Evolutionary conservation across 805 yeast species (phyloP).

Genomic region (Lachancea waltii): DNA sequence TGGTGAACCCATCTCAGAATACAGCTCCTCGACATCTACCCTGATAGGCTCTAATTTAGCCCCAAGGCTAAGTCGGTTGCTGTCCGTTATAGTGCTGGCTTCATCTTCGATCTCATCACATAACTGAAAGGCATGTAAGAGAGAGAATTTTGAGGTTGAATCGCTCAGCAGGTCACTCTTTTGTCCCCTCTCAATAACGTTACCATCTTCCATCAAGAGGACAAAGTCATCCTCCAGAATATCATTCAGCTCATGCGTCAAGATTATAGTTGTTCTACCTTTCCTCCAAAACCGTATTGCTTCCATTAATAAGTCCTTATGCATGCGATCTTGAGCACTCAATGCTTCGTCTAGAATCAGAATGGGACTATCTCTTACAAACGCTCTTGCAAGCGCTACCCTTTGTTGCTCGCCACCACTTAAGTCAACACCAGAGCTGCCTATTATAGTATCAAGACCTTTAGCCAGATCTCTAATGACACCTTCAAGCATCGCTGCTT

Average conservation of each 20-base stretch:
- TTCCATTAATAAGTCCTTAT: conserved; percentile 41
- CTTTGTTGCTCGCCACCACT: conserved; percentile 94
- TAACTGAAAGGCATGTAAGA: conserved; percentile 5
- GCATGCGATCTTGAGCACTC: conserved; percentile 64
- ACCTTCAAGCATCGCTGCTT: conserved; percentile 46
- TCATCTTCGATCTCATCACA: conserved; percentile 1
- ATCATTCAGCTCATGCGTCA: conserved; percentile 70
- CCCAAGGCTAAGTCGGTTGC: neutral
- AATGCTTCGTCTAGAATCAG: conserved; percentile 80
- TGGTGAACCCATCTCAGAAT: conserved; percentile 8
- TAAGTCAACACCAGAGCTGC: conserved; percentile 41
- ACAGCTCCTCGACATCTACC: conserved; percentile 4
- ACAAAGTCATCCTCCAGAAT: conserved; percentile 55
- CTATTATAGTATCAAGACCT: conserved; percentile 50
- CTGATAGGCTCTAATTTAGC: neutral
- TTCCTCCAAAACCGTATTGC: conserved; percentile 54
- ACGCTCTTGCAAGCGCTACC: conserved; percentile 79
- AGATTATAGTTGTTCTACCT: conserved; percentile 67
- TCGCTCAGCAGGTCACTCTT: conserved; percentile 30
- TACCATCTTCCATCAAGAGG: conserved; percentile 54
- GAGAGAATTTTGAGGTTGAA: conserved; percentile 1
- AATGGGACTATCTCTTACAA: conserved; percentile 63
- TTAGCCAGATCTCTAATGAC: conserved; percentile 44
- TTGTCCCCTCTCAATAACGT: conserved; percentile 40
- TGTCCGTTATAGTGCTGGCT: neutral